Percentiles rank a stretch among this genome's conserved stretches.
phyloP scores from a whole-genome alignment of 1,284 basidiomycete genomes.

The Apiotrichum gracile region DNA sequence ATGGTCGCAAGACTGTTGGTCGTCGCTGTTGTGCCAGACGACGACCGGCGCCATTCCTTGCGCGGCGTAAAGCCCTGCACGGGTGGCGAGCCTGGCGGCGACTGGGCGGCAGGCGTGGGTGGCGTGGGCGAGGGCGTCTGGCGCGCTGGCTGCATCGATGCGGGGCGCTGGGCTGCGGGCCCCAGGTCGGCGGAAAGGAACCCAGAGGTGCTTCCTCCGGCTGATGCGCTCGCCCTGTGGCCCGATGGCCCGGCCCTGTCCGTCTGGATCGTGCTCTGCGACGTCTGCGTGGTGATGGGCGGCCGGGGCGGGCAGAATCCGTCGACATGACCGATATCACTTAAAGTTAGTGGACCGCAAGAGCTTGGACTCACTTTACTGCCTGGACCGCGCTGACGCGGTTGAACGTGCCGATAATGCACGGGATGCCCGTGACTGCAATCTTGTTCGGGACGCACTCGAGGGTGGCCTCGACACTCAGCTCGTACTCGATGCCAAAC shows the following conservation, averaged over 20 bases:
- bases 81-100: background rate
- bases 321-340: constrained; percentile 42
- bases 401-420: constrained; percentile 35
- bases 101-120: background rate
- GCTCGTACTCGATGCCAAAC: constrained; percentile 71
- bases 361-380: constrained; percentile 29
- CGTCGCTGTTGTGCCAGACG: constrained; percentile 27
- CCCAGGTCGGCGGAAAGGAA: background rate
- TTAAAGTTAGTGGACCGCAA: constrained; percentile 9
- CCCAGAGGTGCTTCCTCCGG: background rate
- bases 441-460: constrained; percentile 56
- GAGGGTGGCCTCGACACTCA: constrained; percentile 68
- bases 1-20: constrained; percentile 14
- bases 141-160: background rate
- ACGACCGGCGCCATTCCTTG: constrained; percentile 19
- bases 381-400: constrained; percentile 33
- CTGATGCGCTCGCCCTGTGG: background rate
- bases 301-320: constrained; percentile 27
- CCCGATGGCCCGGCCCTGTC: background rate
- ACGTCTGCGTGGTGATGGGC: background rate
- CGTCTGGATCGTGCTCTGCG: background rate
- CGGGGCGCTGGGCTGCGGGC: background rate
- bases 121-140: background rate
- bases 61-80: constrained; percentile 3
- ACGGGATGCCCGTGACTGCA: constrained; percentile 61